Evolutionary conservation across 2,329 filamentous ascomycete genomes (phyloP).

Genomic region (Colletotrichum higginsianum): DNA sequence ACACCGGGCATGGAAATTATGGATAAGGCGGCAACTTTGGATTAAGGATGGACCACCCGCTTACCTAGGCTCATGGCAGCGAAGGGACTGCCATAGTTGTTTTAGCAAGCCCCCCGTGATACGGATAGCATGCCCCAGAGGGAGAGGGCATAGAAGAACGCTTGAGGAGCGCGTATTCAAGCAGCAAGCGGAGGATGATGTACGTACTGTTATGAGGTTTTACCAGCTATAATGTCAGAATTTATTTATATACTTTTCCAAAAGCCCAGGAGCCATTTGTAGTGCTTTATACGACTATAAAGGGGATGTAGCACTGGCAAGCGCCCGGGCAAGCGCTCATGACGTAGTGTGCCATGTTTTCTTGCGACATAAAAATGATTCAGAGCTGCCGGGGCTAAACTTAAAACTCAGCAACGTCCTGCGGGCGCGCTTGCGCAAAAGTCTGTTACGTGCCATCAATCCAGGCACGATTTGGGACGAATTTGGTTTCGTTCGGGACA

Average conservation of each 20-base stretch:
- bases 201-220: constrained; percentile 43
- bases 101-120: background rate
- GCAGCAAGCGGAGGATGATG: constrained; percentile 29
- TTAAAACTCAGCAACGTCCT: no score
- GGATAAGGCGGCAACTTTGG: constrained; percentile 11
- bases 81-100: background rate
- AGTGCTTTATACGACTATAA: background rate
- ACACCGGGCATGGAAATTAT: background rate
- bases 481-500: no score
- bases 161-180: constrained; percentile 8
- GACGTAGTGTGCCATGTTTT: background rate
- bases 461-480: background rate
- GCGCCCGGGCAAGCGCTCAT: background rate
- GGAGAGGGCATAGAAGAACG: background rate
- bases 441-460: background rate
- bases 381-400: background rate
- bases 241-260: constrained; percentile 30
- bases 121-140: constrained; percentile 19
- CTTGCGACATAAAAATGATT: constrained; percentile 5
- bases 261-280: background rate
- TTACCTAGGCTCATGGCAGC: background rate
- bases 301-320: background rate
- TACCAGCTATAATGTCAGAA: constrained; percentile 40
- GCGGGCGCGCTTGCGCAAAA: background rate
- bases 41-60: constrained; percentile 7